Conservation (phyloP, 176 grass and related monocot genomes). For the Zoysia japonica region DNA sequence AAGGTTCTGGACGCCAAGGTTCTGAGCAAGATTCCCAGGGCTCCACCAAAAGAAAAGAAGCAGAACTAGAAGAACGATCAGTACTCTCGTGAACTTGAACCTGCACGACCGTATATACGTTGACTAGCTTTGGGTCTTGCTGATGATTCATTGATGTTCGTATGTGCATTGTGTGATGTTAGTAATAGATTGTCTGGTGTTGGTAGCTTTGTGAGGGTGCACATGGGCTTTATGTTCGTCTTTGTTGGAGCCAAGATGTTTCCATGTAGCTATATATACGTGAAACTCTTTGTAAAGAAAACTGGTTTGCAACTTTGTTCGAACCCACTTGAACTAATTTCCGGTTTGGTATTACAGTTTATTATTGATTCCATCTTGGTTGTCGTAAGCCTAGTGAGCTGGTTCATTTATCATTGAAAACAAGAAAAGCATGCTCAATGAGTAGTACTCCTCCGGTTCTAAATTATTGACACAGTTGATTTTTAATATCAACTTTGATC, state of each 20-base stretch:
- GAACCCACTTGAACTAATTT: no score
- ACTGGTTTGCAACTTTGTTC: no score
- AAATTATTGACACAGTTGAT: no score
- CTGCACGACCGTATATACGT: not conserved
- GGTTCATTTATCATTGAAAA: no score
- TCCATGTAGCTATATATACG: not conserved
- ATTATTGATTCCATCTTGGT: no score
- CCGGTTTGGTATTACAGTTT: no score
- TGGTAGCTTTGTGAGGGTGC: conserved; percentile 3
- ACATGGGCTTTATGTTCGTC: not conserved
- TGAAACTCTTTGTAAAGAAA: no score
- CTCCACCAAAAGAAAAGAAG: conserved; percentile 52
- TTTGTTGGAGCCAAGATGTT: not conserved
- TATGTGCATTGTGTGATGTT: conserved; percentile 1
- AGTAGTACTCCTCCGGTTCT: no score
- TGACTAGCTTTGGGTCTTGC: no score
- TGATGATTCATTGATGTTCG: not conserved
- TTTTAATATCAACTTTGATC: no score
- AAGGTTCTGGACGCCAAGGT: conserved; percentile 59
- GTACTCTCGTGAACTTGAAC: not conserved
- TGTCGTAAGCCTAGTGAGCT: no score
- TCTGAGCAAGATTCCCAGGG: conserved; percentile 79
- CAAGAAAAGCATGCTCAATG: no score
- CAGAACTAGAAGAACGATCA: conserved; percentile 31
- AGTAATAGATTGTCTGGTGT: not conserved